These are phyloP conservation scores for Starmerella apis DNA, from an alignment of 805 yeast species.

Conservation along the genomic window DNA sequence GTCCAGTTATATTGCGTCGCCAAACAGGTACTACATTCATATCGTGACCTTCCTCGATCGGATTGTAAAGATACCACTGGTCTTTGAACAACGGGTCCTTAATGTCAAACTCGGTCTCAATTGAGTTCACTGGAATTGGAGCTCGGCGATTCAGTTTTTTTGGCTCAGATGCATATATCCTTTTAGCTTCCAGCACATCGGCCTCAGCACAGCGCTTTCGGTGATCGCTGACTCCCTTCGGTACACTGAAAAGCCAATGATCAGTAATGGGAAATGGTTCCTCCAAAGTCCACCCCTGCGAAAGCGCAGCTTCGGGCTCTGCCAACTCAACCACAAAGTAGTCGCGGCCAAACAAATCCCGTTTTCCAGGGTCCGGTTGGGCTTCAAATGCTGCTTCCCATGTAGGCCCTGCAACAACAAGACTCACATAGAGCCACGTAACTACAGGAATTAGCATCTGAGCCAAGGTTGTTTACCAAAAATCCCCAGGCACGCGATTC, in stretches of 20 bases:
- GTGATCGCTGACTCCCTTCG: background rate
- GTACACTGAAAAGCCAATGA: constrained; percentile 25
- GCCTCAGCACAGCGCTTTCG: constrained; percentile 5
- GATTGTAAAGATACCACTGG: constrained; percentile 90
- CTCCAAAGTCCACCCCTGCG: constrained; percentile 18
- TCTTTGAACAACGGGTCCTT: constrained; percentile 69
- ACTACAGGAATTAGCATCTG: background rate
- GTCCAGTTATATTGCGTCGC: constrained; percentile 71
- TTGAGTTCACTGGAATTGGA: constrained; percentile 13
- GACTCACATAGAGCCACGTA: background rate
- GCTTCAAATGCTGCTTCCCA: constrained; percentile 22
- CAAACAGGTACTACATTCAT: constrained; percentile 80
- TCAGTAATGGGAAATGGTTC: constrained; percentile 27
- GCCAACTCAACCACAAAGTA: constrained; percentile 23
- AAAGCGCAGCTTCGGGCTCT: constrained; percentile 16
- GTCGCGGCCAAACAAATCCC: constrained; percentile 17
- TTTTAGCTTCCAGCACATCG: constrained; percentile 3
- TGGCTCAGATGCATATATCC: constrained; percentile 9
- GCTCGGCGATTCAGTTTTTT: constrained; percentile 14
- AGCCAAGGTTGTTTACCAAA: background rate
- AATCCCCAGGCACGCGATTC: background rate
- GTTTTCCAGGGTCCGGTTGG: constrained; percentile 22
- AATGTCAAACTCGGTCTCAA: constrained; percentile 43
- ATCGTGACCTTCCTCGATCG: constrained; percentile 65
- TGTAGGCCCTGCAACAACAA: constrained; percentile 2